These are phyloP conservation scores for Sporothrix globosa DNA, from an alignment of 2,329 filamentous ascomycete species.

Conservation along the genomic window DNA sequence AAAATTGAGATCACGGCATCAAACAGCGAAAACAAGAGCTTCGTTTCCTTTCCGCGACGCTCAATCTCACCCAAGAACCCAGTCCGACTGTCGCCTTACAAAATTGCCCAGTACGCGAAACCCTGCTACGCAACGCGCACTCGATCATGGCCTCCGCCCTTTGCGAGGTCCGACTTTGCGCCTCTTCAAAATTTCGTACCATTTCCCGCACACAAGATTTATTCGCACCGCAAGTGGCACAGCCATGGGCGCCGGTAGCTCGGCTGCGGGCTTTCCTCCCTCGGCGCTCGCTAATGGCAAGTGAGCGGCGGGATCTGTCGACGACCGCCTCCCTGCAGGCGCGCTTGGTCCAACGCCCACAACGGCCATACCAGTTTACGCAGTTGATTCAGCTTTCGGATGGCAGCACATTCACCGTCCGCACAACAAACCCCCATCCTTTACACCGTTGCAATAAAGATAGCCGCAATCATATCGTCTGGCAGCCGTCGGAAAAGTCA, in stretches of 20 bases:
- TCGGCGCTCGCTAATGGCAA: conserved; percentile 25
- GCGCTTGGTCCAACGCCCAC: conserved; percentile 82
- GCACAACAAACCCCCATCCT: conserved; percentile 71
- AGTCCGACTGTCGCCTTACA: neutral
- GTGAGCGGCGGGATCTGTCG: conserved; percentile 43
- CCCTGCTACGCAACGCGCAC: neutral
- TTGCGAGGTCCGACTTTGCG: conserved; percentile 23
- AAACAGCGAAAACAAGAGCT: neutral
- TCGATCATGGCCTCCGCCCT: conserved; percentile 23
- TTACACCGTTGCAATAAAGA: conserved; percentile 72
- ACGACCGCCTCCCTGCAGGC: conserved; percentile 66
- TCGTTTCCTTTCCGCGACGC: neutral
- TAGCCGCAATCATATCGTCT: conserved; percentile 83
- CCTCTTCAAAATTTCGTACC: neutral
- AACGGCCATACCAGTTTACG: conserved; percentile 95
- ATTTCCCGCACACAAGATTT: neutral
- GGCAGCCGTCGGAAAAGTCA: conserved; percentile 83
- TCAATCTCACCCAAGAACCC: neutral
- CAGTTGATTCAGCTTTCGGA: conserved; percentile 92
- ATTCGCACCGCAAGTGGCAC: neutral
- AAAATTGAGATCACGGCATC: neutral
- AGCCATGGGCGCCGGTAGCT: conserved; percentile 16
- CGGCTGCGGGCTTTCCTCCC: neutral
- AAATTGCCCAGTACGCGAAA: neutral
- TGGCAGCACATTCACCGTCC: conserved; percentile 79